Conservation (phyloP, 345 rosid species). For the Arabidopsis suecica region DNA sequence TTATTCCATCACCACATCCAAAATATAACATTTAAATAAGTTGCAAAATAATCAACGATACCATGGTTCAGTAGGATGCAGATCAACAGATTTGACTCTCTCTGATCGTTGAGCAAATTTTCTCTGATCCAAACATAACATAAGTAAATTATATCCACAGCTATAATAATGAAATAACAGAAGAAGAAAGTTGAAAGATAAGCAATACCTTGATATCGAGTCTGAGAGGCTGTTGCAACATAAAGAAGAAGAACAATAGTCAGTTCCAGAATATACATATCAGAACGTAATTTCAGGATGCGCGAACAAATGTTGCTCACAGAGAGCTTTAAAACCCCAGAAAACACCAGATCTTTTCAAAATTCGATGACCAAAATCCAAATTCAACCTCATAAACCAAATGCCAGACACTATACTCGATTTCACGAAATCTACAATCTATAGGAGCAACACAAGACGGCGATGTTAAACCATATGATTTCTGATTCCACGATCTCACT, state of each 20-base stretch:
- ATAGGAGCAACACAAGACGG: not conserved
- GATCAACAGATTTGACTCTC: conserved; percentile 71
- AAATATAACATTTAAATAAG: not conserved
- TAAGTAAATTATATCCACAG: conserved; percentile 16
- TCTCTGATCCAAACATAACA: conserved; percentile 52
- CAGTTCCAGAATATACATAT: conserved; percentile 3
- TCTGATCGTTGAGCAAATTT: conserved; percentile 61
- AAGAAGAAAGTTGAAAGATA: not conserved
- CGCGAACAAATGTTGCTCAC: not conserved
- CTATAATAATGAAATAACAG: not conserved
- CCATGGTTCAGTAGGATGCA: conserved; percentile 84
- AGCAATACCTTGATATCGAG: conserved; percentile 45
- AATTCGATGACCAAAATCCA: conserved; percentile 7
- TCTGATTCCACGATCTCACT: conserved; percentile 27
- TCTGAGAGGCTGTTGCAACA: conserved; percentile 45
- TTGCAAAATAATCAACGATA: conserved; percentile 13
- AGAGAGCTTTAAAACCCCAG: conserved; percentile 4
- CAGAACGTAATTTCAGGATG: not conserved
- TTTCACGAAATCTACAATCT: conserved; percentile 25
- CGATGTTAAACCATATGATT: not conserved
- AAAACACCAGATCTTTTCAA: conserved; percentile 30
- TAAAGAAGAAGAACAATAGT: conserved; percentile 7
- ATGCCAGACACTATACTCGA: conserved; percentile 29
- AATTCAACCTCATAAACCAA: conserved; percentile 29
- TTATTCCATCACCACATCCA: conserved; percentile 12